Evolutionary conservation across 2,329 filamentous ascomycete genomes (phyloP).

Genomic region (Colletotrichum tropicale): DNA sequence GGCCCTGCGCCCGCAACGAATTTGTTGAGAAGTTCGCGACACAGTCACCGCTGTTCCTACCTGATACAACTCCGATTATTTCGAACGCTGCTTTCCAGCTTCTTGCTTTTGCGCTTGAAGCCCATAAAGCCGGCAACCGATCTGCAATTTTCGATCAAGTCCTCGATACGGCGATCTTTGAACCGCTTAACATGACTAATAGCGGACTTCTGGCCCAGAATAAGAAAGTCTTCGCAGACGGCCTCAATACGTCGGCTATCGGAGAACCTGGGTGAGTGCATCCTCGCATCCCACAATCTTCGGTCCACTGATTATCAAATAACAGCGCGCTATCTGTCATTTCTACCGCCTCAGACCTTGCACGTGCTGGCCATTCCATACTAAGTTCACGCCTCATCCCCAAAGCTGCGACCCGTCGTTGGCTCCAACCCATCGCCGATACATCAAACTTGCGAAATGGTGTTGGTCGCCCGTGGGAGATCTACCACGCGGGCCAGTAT

Average conservation of each 20-base stretch:
- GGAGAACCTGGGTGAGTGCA: constrained; percentile 24
- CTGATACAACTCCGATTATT: constrained; percentile 27
- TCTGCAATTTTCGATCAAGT: background rate
- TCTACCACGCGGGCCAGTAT: constrained; percentile 29
- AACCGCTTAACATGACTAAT: constrained; percentile 23
- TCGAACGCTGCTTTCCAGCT: constrained; percentile 29
- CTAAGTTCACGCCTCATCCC: constrained; percentile 26
- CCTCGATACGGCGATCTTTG: constrained; percentile 7
- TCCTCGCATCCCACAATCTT: background rate
- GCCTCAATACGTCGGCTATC: constrained; percentile 2
- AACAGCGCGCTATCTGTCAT: constrained; percentile 22
- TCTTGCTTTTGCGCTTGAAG: constrained; percentile 24
- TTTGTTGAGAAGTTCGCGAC: constrained; percentile 20
- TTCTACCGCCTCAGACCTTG: constrained; percentile 24
- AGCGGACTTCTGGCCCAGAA: constrained; percentile 6
- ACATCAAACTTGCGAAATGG: constrained; percentile 38
- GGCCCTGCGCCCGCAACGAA: constrained; percentile 8
- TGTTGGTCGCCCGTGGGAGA: constrained; percentile 36
- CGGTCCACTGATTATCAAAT: background rate
- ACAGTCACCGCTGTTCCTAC: constrained; percentile 22
- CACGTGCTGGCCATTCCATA: constrained; percentile 24
- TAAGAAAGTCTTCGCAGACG: constrained; percentile 11
- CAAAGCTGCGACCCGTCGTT: constrained; percentile 29
- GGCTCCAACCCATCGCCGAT: constrained; percentile 30
- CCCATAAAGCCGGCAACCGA: background rate